A percentile compares a stretch with the other conserved stretches of the same genome.
Conservation (phyloP, 208 protist species). For the Trypanosoma platydactyli region DNA sequence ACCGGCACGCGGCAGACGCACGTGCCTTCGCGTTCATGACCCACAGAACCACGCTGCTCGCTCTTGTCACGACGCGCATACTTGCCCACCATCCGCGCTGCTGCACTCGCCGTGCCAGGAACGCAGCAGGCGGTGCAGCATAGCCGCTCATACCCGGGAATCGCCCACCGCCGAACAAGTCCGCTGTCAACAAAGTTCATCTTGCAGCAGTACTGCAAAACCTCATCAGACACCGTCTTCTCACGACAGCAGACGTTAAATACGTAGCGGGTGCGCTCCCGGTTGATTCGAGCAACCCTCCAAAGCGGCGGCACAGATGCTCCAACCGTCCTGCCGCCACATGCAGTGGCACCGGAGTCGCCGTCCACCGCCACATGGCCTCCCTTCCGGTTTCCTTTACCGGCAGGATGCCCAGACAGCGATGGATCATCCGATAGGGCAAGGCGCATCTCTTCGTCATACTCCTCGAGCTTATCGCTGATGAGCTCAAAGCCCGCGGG, state of each 20-base stretch:
- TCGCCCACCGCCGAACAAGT: slow-evolving; percentile 68
- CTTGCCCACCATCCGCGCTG: slow-evolving; percentile 48
- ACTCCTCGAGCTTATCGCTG: slow-evolving; percentile 60
- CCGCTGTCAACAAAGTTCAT: slow-evolving; percentile 85
- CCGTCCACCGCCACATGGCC: not conserved
- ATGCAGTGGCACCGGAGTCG: slow-evolving; percentile 14
- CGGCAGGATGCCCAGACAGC: slow-evolving; percentile 20
- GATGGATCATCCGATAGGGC: slow-evolving; percentile 62
- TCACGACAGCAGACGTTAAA: slow-evolving; percentile 57
- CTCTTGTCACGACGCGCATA: slow-evolving; percentile 56
- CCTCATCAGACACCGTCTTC: slow-evolving; percentile 54
- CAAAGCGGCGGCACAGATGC: slow-evolving; percentile 67
- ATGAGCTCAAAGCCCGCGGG: slow-evolving; percentile 77
- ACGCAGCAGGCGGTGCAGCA: slow-evolving; percentile 83
- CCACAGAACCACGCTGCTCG: slow-evolving; percentile 24
- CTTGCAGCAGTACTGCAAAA: slow-evolving; percentile 85
- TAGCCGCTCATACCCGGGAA: slow-evolving; percentile 81
- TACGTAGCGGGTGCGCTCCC: slow-evolving; percentile 79
- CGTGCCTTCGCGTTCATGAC: slow-evolving; percentile 29
- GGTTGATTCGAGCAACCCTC: slow-evolving; percentile 80
- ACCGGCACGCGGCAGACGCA: slow-evolving; percentile 84
- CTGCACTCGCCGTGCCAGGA: slow-evolving; percentile 62
- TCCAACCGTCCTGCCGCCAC: slow-evolving; percentile 12
- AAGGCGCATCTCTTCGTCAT: slow-evolving; percentile 67
- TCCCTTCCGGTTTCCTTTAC: not conserved